Base-by-base conservation (phyloP, 441 rosid genomes). In the Jatropha podagrica region DNA sequence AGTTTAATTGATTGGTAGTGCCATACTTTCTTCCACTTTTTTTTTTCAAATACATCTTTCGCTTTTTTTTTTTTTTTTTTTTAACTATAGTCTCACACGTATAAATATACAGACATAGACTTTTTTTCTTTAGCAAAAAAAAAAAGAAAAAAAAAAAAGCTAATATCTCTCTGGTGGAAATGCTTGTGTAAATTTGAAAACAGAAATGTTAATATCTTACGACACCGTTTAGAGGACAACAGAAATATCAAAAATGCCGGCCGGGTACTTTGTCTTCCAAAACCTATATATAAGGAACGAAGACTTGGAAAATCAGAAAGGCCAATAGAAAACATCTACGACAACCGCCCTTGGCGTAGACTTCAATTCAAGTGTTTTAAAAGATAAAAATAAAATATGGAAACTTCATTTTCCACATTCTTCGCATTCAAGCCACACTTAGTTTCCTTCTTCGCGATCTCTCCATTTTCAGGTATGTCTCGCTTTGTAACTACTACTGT, bases 271-370 rank as follows among this genome's bases (percentile, higher is more conserved):
- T 44, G 48, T 44, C 5, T 51, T 51, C 55, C 55, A 15, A 51
- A 51, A 51, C 55, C 15, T 51, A 51, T 51, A 51, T 51, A 51
- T 13, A 14, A 4, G 15, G 5, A 51, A 15, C 18, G 3, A 15
- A 15, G n/a, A 51, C 11, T 46, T 46, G 49, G 32, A 9, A 27
- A 27, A 60, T 8, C 37, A 23, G 8, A 59, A 60, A 10, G 15
- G 14, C 15, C 10, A 60, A 60, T 60, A 1, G 64, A 5, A 60
- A 60, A 59, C 38, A 59, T 59, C 65, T 40, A 10, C 18, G 1
- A 65, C 69, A 65, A 65, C 69, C 69, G 69, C 51, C 69, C 14
- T 65, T 17, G 51, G 69, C 69, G 51, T 65, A 65, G 69, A 65
- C 12, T 65, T 65, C 15, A 65, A 32, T 32, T 32, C 32, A 32